These are phyloP conservation scores for Argentina anserina DNA, from an alignment of 306 rosid genomes.

Conservation along the genomic window DNA sequence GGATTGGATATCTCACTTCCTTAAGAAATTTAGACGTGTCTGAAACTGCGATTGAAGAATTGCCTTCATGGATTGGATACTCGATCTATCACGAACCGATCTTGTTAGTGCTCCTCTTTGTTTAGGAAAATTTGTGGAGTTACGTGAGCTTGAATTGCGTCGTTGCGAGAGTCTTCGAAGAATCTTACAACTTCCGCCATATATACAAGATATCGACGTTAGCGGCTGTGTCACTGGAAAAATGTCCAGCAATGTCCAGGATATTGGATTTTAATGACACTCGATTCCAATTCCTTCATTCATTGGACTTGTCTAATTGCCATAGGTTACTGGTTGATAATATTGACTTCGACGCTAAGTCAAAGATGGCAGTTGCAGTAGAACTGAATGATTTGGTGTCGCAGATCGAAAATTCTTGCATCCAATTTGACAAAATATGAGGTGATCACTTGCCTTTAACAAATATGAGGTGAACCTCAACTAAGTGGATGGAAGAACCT, in stretches of 20 bases:
- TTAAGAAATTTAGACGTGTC: background rate
- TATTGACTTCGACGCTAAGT: background rate
- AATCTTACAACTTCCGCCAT: background rate
- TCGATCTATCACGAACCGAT: background rate
- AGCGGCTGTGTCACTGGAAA: background rate
- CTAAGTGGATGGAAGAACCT: no score
- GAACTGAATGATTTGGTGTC: no score
- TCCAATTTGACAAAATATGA: no score
- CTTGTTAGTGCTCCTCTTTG: background rate
- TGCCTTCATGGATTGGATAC: background rate
- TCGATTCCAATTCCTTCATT: background rate
- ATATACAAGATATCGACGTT: background rate
- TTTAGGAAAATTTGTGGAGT: background rate
- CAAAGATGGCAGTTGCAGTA: background rate
- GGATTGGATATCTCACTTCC: background rate
- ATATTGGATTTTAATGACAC: background rate
- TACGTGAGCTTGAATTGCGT: background rate
- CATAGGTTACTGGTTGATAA: background rate
- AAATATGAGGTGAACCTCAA: no score
- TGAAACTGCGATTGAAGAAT: background rate
- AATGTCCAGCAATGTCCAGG: background rate
- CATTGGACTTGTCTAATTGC: background rate
- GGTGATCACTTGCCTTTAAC: no score
- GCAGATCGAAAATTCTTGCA: no score
- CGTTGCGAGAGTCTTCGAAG: constrained; percentile 1